phyloP scores from a whole-genome alignment of 768 basidiomycete genomes.

The Nidula microcarpa region DNA sequence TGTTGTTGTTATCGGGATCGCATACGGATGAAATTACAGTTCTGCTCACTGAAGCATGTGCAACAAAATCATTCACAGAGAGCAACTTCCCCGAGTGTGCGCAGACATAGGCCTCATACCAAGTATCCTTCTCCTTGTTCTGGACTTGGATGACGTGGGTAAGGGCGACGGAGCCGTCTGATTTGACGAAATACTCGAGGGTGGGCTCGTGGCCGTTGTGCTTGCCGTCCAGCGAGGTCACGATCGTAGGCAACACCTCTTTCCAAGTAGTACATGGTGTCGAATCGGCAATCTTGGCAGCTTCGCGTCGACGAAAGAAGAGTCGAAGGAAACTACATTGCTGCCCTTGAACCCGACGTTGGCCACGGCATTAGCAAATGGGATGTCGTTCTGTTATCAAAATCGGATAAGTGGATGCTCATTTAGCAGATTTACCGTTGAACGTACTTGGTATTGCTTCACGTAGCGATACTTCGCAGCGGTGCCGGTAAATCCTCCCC shows the following conservation, averaged over 20 bases:
- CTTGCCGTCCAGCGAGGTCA: conserved; percentile 30
- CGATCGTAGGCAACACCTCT: conserved; percentile 32
- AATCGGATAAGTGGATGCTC: too few relatives aligned
- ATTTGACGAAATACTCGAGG: conserved; percentile 38
- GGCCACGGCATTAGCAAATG: conserved; percentile 33
- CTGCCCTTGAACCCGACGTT: conserved; percentile 23
- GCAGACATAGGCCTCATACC: conserved; percentile 59
- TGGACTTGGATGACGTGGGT: conserved; percentile 36
- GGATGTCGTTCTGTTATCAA: conserved; percentile 7
- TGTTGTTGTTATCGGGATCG: neutral
- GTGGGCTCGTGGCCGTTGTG: conserved; percentile 34
- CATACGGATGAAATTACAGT: too few relatives aligned
- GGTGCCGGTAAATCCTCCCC: neutral
- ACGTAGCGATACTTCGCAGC: neutral
- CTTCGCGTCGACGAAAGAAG: conserved; percentile 24
- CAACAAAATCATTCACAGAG: conserved; percentile 49
- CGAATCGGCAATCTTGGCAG: conserved; percentile 28
- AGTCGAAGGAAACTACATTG: conserved; percentile 27
- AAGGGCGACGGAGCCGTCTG: conserved; percentile 34
- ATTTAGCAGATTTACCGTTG: too few relatives aligned
- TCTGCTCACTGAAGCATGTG: conserved; percentile 29
- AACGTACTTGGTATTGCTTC: conserved; percentile 5
- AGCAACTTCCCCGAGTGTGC: conserved; percentile 48
- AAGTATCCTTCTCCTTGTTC: conserved; percentile 33
- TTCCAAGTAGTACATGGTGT: conserved; percentile 30